Base-by-base conservation (phyloP, 345 rosid genomes). In the Populus nigra region DNA sequence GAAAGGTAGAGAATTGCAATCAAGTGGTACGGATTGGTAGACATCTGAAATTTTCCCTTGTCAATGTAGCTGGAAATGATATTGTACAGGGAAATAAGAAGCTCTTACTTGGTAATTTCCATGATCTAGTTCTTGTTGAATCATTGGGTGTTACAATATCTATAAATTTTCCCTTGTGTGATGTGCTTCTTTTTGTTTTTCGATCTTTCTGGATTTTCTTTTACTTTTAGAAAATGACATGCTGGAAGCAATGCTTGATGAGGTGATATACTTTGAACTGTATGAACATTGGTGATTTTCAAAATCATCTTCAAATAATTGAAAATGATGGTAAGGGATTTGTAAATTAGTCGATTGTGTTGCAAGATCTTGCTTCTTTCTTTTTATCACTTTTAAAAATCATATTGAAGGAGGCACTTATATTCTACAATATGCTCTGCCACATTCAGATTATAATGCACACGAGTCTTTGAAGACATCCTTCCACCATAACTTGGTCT, bases 1-100 rank as follows among this genome's bases (percentile, higher is more conserved):
- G 94, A 85, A 93, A 92, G 85, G 94, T 95, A 59, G 99, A 95
- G 79, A 95, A 95, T 81, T 93, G 96, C 87, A 95, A 95, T 84
- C 98, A 95, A 88, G 97, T 92, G 36, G 83, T 95, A 77, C 84
- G 77, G 86, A 92, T 93, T 41, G 98, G 98, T 74, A 88, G 82
- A 86, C 87, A 88, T 76, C 65, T 95, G 88, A 91, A 83, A 55
- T 90, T 95, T 78, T 93, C 99, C 20, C 85, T 95, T 0, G 96
- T 93, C 39, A 95, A 95, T 84, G 92, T 93, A 20, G 94, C 87
- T 59, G 99, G 98, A 78, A 93, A 93, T 79, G 98, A 95, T 82
- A 83, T 95, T 61, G 99, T 95, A 31, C 93, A 89, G 85, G 99
- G 98, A 88, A 95, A 93, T 74, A 93, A 92, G 91, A 93, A 93